Evolutionary conservation across 2,329 filamentous ascomycete genomes (phyloP).

Genomic region (Phyllosticta citriasiana): DNA sequence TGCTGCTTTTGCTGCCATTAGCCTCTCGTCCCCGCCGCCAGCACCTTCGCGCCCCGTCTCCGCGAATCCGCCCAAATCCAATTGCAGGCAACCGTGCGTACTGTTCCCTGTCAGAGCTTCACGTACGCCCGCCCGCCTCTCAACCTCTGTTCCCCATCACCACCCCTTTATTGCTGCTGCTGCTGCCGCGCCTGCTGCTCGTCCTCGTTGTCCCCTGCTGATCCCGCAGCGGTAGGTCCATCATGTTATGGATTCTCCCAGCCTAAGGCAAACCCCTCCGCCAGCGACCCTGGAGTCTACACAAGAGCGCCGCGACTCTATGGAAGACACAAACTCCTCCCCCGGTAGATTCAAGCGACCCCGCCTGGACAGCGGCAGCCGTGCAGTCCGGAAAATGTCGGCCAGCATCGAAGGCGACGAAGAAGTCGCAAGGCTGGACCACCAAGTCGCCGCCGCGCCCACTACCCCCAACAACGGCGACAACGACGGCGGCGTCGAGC

Average conservation of each 20-base stretch:
- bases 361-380: constrained; percentile 29
- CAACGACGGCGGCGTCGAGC: constrained; percentile 19
- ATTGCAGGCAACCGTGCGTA: constrained; percentile 8
- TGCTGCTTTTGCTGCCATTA: neutral
- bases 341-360: constrained; percentile 36
- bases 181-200: neutral
- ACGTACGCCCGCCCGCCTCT: constrained; percentile 6
- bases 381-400: constrained; percentile 22
- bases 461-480: constrained; percentile 4
- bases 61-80: neutral
- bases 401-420: constrained; percentile 13
- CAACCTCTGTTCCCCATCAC: neutral
- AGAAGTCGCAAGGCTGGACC: constrained; percentile 2
- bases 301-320: constrained; percentile 32
- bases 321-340: constrained; percentile 35
- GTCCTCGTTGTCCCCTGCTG: neutral
- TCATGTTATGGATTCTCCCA: constrained; percentile 20
- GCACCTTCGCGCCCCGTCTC: neutral
- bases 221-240: constrained; percentile 9
- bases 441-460: constrained; percentile 11
- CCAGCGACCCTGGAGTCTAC: constrained; percentile 23
- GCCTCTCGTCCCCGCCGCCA: neutral
- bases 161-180: constrained; percentile 4
- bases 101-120: constrained; percentile 8
- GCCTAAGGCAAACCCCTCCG: constrained; percentile 19